Conservation (phyloP, 2,329 filamentous ascomycete species). For the Penicillium vulpinum region DNA sequence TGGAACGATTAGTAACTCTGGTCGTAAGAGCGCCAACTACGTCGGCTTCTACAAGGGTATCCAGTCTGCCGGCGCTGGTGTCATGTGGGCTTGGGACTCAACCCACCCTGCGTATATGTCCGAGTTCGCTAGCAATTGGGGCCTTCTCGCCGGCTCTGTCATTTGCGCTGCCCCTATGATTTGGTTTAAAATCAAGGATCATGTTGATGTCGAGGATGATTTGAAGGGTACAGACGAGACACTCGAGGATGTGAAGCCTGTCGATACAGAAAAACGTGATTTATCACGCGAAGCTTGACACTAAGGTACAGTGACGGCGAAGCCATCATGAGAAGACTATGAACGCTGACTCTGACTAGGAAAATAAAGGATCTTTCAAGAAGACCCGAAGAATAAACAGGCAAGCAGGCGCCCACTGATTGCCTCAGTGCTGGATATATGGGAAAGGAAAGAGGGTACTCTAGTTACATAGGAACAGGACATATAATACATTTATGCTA, state of each 20-base stretch:
- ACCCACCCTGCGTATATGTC: neutral
- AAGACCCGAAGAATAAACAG: neutral
- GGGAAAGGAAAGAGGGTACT: neutral
- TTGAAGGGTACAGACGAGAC: neutral
- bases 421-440: neutral
- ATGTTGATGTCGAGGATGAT: neutral
- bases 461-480: neutral
- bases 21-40: slow-evolving; percentile 85
- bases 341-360: no score
- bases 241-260: neutral
- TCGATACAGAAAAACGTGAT: neutral
- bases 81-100: slow-evolving; percentile 18
- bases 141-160: neutral
- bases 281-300: neutral
- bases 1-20: slow-evolving; percentile 85
- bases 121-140: neutral
- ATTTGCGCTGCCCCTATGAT: neutral
- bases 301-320: neutral
- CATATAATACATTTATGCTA: neutral
- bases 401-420: neutral
- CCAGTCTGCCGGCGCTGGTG: slow-evolving; percentile 75
- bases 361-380: no score
- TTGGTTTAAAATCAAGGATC: neutral
- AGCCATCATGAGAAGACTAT: neutral
- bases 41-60: slow-evolving; percentile 84